Percentiles rank a stretch among this genome's conserved stretches.
Evolutionary conservation across 1,139 yeast genomes (phyloP).

Genomic region (Pichia sp.): DNA sequence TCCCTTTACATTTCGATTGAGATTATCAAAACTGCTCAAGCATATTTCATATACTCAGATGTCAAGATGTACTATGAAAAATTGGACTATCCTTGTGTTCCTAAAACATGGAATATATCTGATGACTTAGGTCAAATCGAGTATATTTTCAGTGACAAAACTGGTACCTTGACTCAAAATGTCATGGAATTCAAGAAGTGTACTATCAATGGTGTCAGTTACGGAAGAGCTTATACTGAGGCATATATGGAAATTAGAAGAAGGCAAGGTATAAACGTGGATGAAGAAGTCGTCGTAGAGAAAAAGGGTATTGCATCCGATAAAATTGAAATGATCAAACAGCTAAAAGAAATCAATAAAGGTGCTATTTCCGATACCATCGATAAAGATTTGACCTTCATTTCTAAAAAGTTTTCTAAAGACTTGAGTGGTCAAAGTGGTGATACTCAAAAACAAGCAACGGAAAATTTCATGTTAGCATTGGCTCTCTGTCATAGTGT

Average conservation of each 20-base stretch:
- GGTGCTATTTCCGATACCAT: conserved; percentile 25
- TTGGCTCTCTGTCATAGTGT: conserved; percentile 92
- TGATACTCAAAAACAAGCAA: conserved; percentile 55
- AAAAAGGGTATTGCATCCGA: conserved; percentile 58
- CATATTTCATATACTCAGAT: conserved; percentile 88
- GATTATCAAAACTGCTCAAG: conserved; percentile 90
- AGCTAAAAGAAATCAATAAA: conserved; percentile 40
- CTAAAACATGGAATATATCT: conserved; percentile 94
- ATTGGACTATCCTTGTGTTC: conserved; percentile 91
- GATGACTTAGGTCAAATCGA: conserved; percentile 97
- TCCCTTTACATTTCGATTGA: conserved; percentile 93
- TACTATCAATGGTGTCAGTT: conserved; percentile 79
- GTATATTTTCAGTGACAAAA: conserved; percentile 91
- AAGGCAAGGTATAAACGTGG: conserved; percentile 77
- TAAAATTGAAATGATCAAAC: conserved; percentile 58
- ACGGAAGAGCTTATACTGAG: conserved; percentile 94
- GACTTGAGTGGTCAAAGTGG: conserved; percentile 52
- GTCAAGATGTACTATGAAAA: conserved; percentile 78
- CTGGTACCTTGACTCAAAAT: conserved; percentile 95
- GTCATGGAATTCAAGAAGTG: conserved; percentile 96
- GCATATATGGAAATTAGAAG: conserved; percentile 91
- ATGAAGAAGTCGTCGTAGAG: conserved; percentile 64
- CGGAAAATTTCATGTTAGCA: conserved; percentile 78
- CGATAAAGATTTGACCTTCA: conserved; percentile 62
- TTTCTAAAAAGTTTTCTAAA: conserved; percentile 61